phyloP scores from a whole-genome alignment of 768 basidiomycete species.

The Galerina marginata region DNA sequence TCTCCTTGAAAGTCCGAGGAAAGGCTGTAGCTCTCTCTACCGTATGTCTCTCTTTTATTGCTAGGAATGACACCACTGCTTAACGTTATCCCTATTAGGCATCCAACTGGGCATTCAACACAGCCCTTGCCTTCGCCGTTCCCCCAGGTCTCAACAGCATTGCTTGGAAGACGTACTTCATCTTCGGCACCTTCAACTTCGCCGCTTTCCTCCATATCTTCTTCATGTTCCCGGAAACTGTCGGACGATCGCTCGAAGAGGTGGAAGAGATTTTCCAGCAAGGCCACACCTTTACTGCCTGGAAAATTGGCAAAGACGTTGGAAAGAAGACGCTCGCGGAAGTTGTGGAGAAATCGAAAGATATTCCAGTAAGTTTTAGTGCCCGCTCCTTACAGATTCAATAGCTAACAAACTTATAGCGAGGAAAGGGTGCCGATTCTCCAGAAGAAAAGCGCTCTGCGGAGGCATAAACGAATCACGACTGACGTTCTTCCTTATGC shows the following conservation, averaged over 20 bases:
- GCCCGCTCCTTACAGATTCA: background rate
- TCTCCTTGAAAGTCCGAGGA: constrained; percentile 66
- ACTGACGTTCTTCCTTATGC: background rate
- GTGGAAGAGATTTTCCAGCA: constrained; percentile 78
- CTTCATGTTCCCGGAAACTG: constrained; percentile 85
- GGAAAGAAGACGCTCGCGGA: constrained; percentile 67
- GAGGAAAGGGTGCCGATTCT: constrained; percentile 21
- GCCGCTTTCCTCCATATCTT: constrained; percentile 72
- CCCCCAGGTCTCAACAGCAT: constrained; percentile 72
- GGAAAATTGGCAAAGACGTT: constrained; percentile 66
- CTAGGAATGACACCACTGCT: background rate
- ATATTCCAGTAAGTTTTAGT: constrained; percentile 13
- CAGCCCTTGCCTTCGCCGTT: constrained; percentile 75
- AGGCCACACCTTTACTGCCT: constrained; percentile 72
- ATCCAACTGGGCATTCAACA: constrained; percentile 72
- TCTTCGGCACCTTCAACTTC: constrained; percentile 80
- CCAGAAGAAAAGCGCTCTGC: constrained; percentile 20
- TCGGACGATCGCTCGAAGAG: constrained; percentile 75
- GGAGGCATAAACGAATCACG: background rate
- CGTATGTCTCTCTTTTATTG: constrained; percentile 23
- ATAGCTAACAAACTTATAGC: background rate
- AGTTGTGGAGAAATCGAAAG: constrained; percentile 40
- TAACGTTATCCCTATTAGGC: constrained; percentile 21
- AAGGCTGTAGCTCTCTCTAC: constrained; percentile 62
- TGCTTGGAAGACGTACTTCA: constrained; percentile 78